Base-by-base conservation (phyloP, 345 rosid species). In the Lepidium sativum region DNA sequence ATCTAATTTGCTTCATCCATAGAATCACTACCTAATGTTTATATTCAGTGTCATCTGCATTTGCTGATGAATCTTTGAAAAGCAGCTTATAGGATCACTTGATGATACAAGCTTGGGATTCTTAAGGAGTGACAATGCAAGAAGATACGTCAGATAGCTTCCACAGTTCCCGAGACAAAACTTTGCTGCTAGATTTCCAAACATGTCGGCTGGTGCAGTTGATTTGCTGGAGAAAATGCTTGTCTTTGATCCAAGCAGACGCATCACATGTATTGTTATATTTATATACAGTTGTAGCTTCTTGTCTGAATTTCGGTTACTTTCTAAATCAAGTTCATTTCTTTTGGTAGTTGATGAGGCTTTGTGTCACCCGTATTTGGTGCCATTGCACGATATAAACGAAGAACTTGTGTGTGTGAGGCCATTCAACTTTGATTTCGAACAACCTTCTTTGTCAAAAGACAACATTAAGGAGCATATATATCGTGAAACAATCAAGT, bases 171-270 rank as follows among this genome's bases (percentile, higher is more conserved):
- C 97, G 4, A 86, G 79, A 73, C 95, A 95, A 79, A 81, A 84
- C 53, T 86, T 95, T 64, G 71, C 95, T 68, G 68, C 65, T 57
- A 81, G 87, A 68, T 95, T n/a, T 95, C 77, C 86, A 51, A 79
- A 74, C 67, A 74, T 77, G 82, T 82, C 95, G 41, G 68, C 96
- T 41, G 95, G 83, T 60, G 96, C 88, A 59, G 87, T 73, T 23
- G 96, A 91, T 79, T 77, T 95, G 77, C 77, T 95, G 41, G 97
- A 95, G 83, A 86, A 70, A 81, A 95, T 95, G 99, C 97, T 95
- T 0, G 84, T 88, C 68, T 95, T 95, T 75, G 89, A 95, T 83
- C 99, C 99, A 10, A 81, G 80, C 77, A 80, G 74, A 77, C 96
- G 99, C 57, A 88, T 91, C 52, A 86, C 99, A 69, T 97, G 99